Base-by-base conservation (phyloP, 257 asterid species). In the Cinchona pubescens region DNA sequence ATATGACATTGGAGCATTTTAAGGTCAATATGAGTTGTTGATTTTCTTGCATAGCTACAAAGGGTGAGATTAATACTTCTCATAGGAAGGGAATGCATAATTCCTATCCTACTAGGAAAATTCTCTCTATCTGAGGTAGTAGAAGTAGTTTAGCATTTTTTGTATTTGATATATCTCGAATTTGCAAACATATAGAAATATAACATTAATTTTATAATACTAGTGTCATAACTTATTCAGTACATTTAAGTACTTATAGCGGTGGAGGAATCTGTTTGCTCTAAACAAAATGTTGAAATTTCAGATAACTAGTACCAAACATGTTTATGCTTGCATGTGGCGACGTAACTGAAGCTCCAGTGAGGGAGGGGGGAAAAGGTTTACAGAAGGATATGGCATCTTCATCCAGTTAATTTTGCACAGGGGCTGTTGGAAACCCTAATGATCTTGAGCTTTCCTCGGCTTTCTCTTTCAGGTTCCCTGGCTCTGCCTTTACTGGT, bases 1-100 rank as follows among this genome's bases (percentile, higher is more conserved):
- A 40, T 55, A 21, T 32, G 62, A 70, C 16, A 49, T 32, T 70
- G 63, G 43, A 58, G 62, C 76, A 37, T 58, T 56, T n/a, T 27
- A 78, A 23, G 29, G 23, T 35, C 23, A 27, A 40, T 42, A 19
- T 34, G 3, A 38, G 55, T 68, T 30, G 61, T 64, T 53, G 67
- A n/a, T 69, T 5, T 18, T 69, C 18, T 32, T 43, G 62, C 60
- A 42, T 58, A 29, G 34, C 38, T 67, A 42, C 69, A 63, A 5
- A 3, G 8, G 58, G 43, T 43, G 12, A 25, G 18, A 67, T 48
- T 48, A 27, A 34, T 16, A 48, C 18, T 27, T 21, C 5, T 8
- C 25, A 23, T 40, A n/a, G 37, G 48, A 60, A 30, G 19, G 21
- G 58, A 61, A 46, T 25, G 25, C 12, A 45, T 51, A 13, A 27